Base-by-base conservation (phyloP, 2,329 filamentous ascomycete species). In the Aureobasidium sp. region DNA sequence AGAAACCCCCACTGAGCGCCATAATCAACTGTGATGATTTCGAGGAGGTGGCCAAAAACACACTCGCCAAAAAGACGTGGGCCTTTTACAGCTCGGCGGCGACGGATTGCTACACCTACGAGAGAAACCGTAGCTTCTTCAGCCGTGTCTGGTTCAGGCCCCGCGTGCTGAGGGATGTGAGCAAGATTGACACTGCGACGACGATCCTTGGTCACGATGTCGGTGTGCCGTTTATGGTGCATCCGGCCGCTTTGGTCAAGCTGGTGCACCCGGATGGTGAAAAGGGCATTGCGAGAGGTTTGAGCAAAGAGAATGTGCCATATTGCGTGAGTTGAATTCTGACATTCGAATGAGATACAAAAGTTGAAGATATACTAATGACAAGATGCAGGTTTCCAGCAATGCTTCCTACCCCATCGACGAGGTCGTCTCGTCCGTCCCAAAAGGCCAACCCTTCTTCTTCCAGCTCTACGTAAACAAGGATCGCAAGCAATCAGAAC, bases 391-490 rank as follows among this genome's bases (percentile, higher is more conserved):
- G 61, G 59, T 61, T 13, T 71, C 66, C 3, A 72, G 68, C 38
- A 72, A 73, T 54, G 70, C 71, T 1, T 67, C 63, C 21, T 72
- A 68, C 54, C 68, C 69, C 15, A 62, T 72, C 31, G 66, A 66
- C 23, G 69, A 71, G 57, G 70, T 73, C 53, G 64, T 70, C 15
- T 42, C 62, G 6, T 63, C 64, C 11, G 65, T 68, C 11, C 31
- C 38, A n/a, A 42, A 51, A 13, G 46, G 46, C 27, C 69, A 69
- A 55, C 69, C 70, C 7, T 71, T 79, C 59, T 83, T 84, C 74
- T 84, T 84, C 67, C 83, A 86, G 68, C 74, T 87, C 6, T 87
- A 86, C 65, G 81, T 85, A 54, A 79, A 85, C 69, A 80, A 79
- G 65, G 74, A 84, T 63, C 74, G 81, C 0, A 60, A 68, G 9